Conservation (phyloP, 352 stramenopile genomes). For the Phytopythium chamaehyphon region DNA sequence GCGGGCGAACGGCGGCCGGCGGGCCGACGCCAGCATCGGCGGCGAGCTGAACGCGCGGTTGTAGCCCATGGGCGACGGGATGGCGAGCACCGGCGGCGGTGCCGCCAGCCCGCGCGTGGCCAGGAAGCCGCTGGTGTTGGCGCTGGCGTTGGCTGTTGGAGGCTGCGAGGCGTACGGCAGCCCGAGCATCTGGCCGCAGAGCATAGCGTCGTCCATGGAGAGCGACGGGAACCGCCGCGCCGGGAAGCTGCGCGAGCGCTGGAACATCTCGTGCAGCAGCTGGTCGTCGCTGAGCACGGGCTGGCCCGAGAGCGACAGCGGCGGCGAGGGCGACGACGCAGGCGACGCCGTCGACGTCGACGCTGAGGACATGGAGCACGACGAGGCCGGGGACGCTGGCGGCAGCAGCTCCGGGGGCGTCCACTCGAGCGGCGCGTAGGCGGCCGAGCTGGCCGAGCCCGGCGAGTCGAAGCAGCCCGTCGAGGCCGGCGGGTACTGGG, state of each 20-base stretch:
- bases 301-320: conserved; percentile 5
- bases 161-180: neutral
- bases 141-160: neutral
- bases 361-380: neutral
- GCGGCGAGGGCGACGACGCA: conserved; percentile 4
- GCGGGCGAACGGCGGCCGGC: neutral
- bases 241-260: conserved; percentile 24
- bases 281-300: conserved; percentile 31
- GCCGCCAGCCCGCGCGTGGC: conserved; percentile 14
- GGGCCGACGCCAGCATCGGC: conserved; percentile 22
- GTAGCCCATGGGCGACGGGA: conserved; percentile 10
- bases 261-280: conserved; percentile 41
- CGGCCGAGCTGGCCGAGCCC: neutral
- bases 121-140: conserved; percentile 1
- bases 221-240: conserved; percentile 9
- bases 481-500: neutral
- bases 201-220: conserved; percentile 8
- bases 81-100: conserved; percentile 10
- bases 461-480: neutral
- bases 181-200: conserved; percentile 13
- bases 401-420: conserved; percentile 1
- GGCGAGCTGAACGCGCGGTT: conserved; percentile 17
- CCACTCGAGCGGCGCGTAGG: neutral
- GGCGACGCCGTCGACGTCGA: conserved; percentile 6
- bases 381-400: neutral